Conservation (phyloP, 2,329 filamentous ascomycete species). For the Colletotrichum lupini region DNA sequence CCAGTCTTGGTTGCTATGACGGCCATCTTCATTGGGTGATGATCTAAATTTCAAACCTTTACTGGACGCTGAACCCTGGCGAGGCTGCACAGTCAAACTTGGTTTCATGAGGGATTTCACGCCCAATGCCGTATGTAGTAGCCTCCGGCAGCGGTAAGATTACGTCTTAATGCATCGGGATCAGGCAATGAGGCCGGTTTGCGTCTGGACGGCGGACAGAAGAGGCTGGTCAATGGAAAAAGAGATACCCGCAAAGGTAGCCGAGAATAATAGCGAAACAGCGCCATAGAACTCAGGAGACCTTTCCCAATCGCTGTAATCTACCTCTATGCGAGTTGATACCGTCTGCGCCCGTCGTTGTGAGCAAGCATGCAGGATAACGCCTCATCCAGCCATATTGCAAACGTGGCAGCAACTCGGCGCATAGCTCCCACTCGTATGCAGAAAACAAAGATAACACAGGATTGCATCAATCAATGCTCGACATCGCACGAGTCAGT, state of each 20-base stretch:
- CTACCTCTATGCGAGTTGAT: not conserved
- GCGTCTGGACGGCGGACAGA: not conserved
- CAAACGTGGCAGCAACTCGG: not conserved
- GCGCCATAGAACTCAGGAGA: not conserved
- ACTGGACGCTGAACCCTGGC: conserved; percentile 25
- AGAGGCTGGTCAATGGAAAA: not conserved
- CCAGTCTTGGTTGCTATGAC: conserved; percentile 8
- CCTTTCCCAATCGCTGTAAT: not conserved
- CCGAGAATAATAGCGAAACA: conserved; percentile 34
- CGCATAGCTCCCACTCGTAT: not conserved
- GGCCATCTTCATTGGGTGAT: conserved; percentile 28
- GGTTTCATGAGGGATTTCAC: conserved; percentile 35
- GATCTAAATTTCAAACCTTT: conserved; percentile 21
- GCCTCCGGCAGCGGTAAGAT: conserved; percentile 25
- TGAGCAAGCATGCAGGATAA: not conserved
- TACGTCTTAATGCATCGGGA: conserved; percentile 35
- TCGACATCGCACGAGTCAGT: conserved; percentile 30
- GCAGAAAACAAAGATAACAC: conserved; percentile 5
- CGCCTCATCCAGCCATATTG: not conserved
- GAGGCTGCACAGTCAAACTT: conserved; percentile 33
- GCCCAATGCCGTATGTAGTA: not conserved
- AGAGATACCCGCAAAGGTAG: conserved; percentile 17
- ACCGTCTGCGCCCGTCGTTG: conserved; percentile 1
- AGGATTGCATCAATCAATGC: conserved; percentile 18
- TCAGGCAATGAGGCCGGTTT: conserved; percentile 17